Percentiles rank a stretch among this genome's conserved stretches.
Evolutionary conservation across 225 moss, liverwort and hornwort genomes (phyloP).

Genomic region (Bryum argenteum): DNA sequence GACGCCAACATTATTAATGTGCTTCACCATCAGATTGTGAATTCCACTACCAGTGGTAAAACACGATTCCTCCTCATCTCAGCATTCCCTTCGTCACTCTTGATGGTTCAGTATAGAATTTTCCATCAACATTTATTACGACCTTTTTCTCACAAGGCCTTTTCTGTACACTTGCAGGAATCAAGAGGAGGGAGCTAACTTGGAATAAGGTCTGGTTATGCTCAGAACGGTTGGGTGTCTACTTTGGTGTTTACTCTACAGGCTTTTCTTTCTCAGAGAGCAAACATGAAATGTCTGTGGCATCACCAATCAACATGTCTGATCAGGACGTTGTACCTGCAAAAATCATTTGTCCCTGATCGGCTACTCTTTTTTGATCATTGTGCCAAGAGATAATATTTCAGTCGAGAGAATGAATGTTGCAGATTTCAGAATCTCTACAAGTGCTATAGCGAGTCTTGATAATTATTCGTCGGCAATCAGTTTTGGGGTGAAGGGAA

Average conservation of each 20-base stretch:
- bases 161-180: conserved; percentile 28
- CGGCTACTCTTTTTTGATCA: conserved; percentile 16
- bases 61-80: background rate
- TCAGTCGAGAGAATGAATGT: conserved; percentile 24
- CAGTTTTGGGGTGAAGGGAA: conserved; percentile 38
- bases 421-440: conserved; percentile 23
- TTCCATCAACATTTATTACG: background rate
- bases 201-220: conserved; percentile 25
- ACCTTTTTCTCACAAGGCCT: background rate
- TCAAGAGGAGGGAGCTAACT: conserved; percentile 23
- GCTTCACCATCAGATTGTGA: conserved; percentile 37
- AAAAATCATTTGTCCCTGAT: conserved; percentile 22
- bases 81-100: background rate
- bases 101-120: background rate
- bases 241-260: conserved; percentile 35
- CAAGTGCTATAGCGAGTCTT: conserved; percentile 22
- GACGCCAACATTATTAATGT: conserved; percentile 74
- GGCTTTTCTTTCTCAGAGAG: conserved; percentile 24
- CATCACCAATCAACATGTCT: conserved; percentile 17
- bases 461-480: conserved; percentile 25
- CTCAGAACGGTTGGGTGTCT: conserved; percentile 6
- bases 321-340: conserved; percentile 23
- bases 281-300: conserved; percentile 19
- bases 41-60: conserved; percentile 55
- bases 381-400: conserved; percentile 19